Base-by-base conservation (phyloP, 257 asterid genomes). In the Echium plantagineum region DNA sequence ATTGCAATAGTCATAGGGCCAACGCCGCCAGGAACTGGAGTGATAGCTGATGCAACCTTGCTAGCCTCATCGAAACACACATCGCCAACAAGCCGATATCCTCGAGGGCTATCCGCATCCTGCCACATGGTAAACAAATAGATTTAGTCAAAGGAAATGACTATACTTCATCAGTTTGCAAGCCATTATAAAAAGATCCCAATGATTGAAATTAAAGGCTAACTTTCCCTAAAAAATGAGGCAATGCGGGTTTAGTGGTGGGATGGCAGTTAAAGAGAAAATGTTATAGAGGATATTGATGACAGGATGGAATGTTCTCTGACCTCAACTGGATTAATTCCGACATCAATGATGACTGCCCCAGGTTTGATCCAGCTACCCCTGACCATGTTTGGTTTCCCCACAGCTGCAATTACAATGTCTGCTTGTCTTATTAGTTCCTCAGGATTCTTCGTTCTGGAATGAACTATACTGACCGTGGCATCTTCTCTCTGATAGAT, bases 1-100 rank as follows among this genome's bases (percentile, higher is more conserved):
- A 91, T 91, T 19, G 97, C 97, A 48, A 91, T 88, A 52, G 98
- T 91, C 98, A 91, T 85, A 4, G 98, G 98, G 62, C 98, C 98
- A 52, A 91, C 98, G 16, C 96, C 98, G 15, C 95, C 95, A 5
- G 98, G 97, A 63, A 88, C 98, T 26, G 98, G 98, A 24, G 95
- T 88, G 54, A 91, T 78, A 26, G 97, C 98, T 8, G 97, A 91
- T 59, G 98, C 98, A 52, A 82, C 72, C 81, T 81, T 81, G 82
- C 81, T 73, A 24, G 89, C 98, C 81, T 91, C 97, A 69, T 88
- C 98, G 20, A 78, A 91, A 62, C 89, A 91, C 68, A 91, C 90
- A 71, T 88, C 98, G 51, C 98, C 98, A 60, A 88, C 95, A 0
- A 89, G 76, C 22, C 85, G 74, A 71, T 89, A 86, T 6, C 95